Evolutionary conservation across 257 asterid species (phyloP), one percentile per base, ranked within the genome.

Genomic region (Penstemon newberryi): DNA sequence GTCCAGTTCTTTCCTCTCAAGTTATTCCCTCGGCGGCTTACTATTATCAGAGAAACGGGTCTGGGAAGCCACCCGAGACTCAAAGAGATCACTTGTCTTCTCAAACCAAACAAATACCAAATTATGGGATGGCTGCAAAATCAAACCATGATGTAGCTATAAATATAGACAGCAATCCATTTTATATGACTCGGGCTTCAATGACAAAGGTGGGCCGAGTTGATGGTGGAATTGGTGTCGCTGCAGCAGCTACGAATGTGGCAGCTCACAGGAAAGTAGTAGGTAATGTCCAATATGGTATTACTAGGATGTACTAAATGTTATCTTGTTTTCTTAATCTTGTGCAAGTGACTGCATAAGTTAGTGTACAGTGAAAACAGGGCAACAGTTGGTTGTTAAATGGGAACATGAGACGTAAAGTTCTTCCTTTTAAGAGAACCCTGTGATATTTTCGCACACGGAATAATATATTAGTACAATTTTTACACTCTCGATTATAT

Each of bases 131-230:
- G 82, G 85, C 84, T 56, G 81, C 92, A 40, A 88, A 84, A 64
- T 49, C 84, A 73, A 84, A 87, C 19, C 87, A 94, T 0, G 96
- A 89, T 66, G 75, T 81, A 56, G 90, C 94, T 37, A 86, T 89
- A 36, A 83, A 82, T 63, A 86, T 85, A 8, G 96, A 87, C 5
- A 76, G 55, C 79, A 87, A 73, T 76, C 87, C 91, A 5, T 85
- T 79, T 66, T 85, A 79, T 60, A 75, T 60, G 70, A 65, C 81
- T 19, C 80, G 79, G 18, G 83, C 77, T 12, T 82, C 73, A 6
- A 15, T 33, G 39, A 55, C 82, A 33, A 86, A 78, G 67, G 44
- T 68, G 46, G 83, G 82, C 49, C 80, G 47, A 40, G 64, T 51
- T n/a, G 82, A 80, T 15, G 90, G 86, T 65, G 76, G 91, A 67